phyloP scores from a whole-genome alignment of 495 filamentous ascomycete species.

The Durotheca rogersii region DNA sequence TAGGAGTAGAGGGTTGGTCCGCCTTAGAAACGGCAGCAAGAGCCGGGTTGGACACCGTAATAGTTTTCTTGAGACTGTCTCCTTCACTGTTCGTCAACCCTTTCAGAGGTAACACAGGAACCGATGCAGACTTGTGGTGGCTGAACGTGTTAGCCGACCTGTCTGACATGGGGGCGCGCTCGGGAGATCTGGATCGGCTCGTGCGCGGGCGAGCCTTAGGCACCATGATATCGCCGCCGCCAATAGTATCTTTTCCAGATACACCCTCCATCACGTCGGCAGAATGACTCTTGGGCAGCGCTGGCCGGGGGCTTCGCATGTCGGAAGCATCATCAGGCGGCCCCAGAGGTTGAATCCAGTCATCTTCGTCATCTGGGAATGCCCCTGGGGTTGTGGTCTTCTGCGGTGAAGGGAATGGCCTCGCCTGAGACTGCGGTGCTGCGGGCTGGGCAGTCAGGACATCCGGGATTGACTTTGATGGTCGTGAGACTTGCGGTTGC shows the following conservation, averaged over 20 bases:
- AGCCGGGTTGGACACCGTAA: conserved; percentile 63
- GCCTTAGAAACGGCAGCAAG: conserved; percentile 44
- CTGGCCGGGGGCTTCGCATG: conserved; percentile 46
- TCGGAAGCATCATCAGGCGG: conserved; percentile 35
- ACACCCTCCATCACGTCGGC: conserved; percentile 61
- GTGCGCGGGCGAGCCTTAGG: conserved; percentile 40
- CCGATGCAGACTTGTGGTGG: conserved; percentile 57
- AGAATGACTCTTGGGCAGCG: conserved; percentile 57
- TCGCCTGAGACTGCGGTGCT: conserved; percentile 47
- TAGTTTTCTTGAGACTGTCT: conserved; percentile 56
- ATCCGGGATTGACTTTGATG: conserved; percentile 69
- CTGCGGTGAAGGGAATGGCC: conserved; percentile 35
- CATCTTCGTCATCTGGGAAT: conserved; percentile 69
- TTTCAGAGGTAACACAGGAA: conserved; percentile 49
- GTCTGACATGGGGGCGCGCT: conserved; percentile 38
- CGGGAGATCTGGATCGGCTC: conserved; percentile 38
- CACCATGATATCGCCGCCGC: conserved; percentile 42
- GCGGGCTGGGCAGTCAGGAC: conserved; percentile 36
- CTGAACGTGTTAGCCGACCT: conserved; percentile 37
- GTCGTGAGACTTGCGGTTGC: conserved; percentile 59
- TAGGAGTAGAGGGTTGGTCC: conserved; percentile 61
- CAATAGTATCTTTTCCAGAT: conserved; percentile 45
- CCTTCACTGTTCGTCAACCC: conserved; percentile 37
- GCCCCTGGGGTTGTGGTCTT: conserved; percentile 48
- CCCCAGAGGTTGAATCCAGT: conserved; percentile 75